phyloP scores from a whole-genome alignment of 257 asterid genomes.

The Leptodermis oblonga region DNA sequence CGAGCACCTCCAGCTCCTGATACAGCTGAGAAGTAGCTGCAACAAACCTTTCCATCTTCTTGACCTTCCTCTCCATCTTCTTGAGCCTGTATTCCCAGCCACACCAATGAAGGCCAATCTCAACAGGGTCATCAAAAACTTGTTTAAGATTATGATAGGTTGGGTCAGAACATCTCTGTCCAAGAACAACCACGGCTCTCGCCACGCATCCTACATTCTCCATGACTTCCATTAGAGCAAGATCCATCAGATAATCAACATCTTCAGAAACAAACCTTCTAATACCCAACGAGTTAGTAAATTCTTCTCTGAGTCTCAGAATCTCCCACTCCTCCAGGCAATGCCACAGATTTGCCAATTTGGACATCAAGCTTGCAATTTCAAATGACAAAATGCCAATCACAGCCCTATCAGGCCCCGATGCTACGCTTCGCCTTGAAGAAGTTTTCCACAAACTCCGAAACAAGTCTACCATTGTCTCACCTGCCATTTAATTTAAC shows the following conservation, averaged over 20 bases:
- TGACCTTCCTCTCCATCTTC: constrained; percentile 83
- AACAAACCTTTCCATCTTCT: constrained; percentile 86
- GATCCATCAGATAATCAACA: constrained; percentile 56
- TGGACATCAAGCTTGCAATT: constrained; percentile 70
- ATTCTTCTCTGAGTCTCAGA: constrained; percentile 56
- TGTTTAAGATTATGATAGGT: constrained; percentile 50
- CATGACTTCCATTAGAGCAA: constrained; percentile 61
- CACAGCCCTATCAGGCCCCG: constrained; percentile 47
- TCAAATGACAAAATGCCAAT: constrained; percentile 73
- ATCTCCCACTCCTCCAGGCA: constrained; percentile 52
- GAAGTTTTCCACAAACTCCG: constrained; percentile 66
- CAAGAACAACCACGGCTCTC: constrained; percentile 50
- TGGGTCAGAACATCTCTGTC: constrained; percentile 64
- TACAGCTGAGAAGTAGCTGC: constrained; percentile 60
- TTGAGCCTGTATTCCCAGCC: constrained; percentile 54
- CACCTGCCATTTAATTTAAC: constrained; percentile 47
- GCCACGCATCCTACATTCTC: constrained; percentile 51
- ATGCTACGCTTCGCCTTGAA: constrained; percentile 44
- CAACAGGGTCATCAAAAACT: constrained; percentile 42
- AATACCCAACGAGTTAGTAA: constrained; percentile 54
- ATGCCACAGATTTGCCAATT: constrained; percentile 67
- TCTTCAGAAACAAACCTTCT: constrained; percentile 66
- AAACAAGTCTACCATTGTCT: constrained; percentile 52
- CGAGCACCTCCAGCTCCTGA: constrained; percentile 75
- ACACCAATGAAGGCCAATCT: constrained; percentile 49